Base-by-base conservation (phyloP, 2,329 filamentous ascomycete genomes). In the Fusarium begoniae region DNA sequence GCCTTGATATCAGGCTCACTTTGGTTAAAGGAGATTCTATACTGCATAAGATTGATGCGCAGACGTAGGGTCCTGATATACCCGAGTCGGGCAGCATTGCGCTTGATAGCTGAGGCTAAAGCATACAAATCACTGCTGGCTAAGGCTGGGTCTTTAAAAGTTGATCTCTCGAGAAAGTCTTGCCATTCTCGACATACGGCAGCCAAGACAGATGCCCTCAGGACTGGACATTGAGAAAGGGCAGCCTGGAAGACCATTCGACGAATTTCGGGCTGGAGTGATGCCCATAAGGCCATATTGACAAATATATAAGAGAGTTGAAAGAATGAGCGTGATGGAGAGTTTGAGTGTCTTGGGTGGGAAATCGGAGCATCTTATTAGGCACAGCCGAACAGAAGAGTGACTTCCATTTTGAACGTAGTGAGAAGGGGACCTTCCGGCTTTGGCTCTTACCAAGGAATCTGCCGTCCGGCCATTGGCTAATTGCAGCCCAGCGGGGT, bases 181-280 rank as follows among this genome's bases (percentile, higher is more conserved):
- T 72, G 62, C 71, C 71, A 72, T 11, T 69, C 71, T 51, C 24
- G 45, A 28, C 45, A 73, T 18, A 73, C 69, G 7, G 62, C 50
- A 32, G 69, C 69, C 4, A 73, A 30, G 2, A 41, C 37, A 51
- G 65, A 47, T n/a, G 43, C 35, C 28, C 35, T 51, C 10, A 4
- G 41, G 22, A 1, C n/a, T n/a, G 41, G 22, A 9, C 22, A 3
- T 17, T 6, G 41, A 43, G 14, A 43, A 24, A n/a, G 10, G 3
- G 22, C 14, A 43, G 14, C 14, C 22, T 11, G 14, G 14, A 74
- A 40, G 17, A 70, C 61, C 26, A 54, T 14, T 12, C 56, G 56
- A 37, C 66, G 72, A 63, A 70, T 55, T 35, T 74, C 69, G 9
- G 45, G 35, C 9, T 44, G 63, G 4, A 72, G 26, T 6, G 53